Percentiles rank a stretch among this genome's conserved stretches.
Conservation (phyloP, 345 rosid genomes). For the Populus tremula region DNA sequence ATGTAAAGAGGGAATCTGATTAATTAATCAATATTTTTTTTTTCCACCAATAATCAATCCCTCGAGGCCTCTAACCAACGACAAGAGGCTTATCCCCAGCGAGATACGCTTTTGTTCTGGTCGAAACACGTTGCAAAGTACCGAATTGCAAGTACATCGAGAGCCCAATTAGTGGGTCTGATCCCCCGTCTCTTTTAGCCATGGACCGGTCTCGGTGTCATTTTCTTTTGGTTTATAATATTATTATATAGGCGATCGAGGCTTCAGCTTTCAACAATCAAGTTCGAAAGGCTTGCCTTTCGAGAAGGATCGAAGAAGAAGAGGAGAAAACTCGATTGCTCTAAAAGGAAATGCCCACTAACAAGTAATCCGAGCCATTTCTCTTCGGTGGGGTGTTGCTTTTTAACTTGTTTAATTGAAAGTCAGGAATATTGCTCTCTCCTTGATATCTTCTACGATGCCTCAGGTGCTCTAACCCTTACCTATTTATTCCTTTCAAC, state of each 20-base stretch:
- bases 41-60: constrained; percentile 22
- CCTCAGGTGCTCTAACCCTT: constrained; percentile 36
- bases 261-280: neutral
- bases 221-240: neutral
- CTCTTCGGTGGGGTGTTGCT: constrained; percentile 43
- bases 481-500: constrained; percentile 41
- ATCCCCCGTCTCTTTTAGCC: neutral
- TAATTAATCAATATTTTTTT: neutral
- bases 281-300: constrained; percentile 30
- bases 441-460: constrained; percentile 40
- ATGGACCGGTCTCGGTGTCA: too few relatives aligned
- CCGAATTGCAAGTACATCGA: neutral
- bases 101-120: neutral
- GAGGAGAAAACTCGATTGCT: constrained; percentile 16
- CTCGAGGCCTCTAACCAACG: constrained; percentile 15
- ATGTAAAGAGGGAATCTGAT: constrained; percentile 28
- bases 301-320: constrained; percentile 15
- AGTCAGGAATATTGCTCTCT: constrained; percentile 28
- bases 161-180: neutral
- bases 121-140: neutral
- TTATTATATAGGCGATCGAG: constrained; percentile 6
- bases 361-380: constrained; percentile 53
- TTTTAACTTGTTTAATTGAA: constrained; percentile 38
- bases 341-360: constrained; percentile 81
- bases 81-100: constrained; percentile 7